Base-by-base conservation (phyloP, 805 yeast genomes). In the Grigorovia humatica region DNA sequence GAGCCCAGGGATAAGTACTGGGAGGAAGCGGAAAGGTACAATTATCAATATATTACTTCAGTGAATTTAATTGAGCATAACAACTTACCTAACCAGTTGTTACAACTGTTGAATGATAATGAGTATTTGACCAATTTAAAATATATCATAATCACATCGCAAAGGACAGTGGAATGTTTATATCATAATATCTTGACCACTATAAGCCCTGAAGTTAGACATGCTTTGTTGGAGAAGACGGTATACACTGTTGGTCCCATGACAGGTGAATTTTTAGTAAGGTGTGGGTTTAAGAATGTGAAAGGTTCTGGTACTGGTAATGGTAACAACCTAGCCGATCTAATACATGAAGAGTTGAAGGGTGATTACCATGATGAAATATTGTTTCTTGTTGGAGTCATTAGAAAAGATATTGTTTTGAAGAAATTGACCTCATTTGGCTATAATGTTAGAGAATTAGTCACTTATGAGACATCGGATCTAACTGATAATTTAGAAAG, bases 201-300 rank as follows among this genome's bases (percentile, higher is more conserved):
- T 0, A 52, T 69, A 12, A 18, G 59, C 2, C 47, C 44, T 0
- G 59, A 47, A 1, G 51, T 46, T 17, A 54, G 46, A 18, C 57
- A 63, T 8, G 50, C 48, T 0, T 69, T 82, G 0, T 62, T 78
- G 7, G 50, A 56, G 2, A 81, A 80, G 58, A 78, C 82, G 0
- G 83, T 84, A 0, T 91, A 82, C 61, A 88, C 96, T 0, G 96
- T 91, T 6, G 98, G 98, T 0, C 96, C 96, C 1, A 89, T 96
- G 0, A 91, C 98, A 0, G 77, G 76, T 18, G 70, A 71, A 15
- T 79, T 84, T 17, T 65, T 91, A 12, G 54, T 63, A 2, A 70
- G 72, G 7, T 65, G 80, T 32, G 96, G 96, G 0, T 91, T 89
- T 62, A 61, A 52, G 1, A 77, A 79, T 54, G 76, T 91, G 0